Evolutionary conservation across 306 rosid genomes (phyloP).

Genomic region (Vigna trinervia): DNA sequence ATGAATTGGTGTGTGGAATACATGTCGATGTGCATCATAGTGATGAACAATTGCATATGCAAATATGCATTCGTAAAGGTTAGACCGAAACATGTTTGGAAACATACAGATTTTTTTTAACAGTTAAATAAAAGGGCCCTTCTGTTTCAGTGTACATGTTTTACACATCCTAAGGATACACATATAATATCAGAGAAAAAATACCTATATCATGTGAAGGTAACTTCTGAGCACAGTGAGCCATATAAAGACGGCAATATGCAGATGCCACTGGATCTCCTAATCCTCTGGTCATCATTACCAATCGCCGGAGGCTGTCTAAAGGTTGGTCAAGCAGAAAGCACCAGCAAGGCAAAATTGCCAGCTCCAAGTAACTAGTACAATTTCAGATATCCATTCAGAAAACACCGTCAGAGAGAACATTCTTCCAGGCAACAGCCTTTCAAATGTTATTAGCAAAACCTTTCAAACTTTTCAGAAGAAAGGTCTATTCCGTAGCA

Average conservation of each 20-base stretch:
- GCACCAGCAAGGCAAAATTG: slow-evolving; percentile 90
- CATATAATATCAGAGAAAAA: slow-evolving; percentile 7
- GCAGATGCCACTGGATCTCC: slow-evolving; percentile 95
- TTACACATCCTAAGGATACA: slow-evolving; percentile 25
- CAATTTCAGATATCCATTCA: slow-evolving; percentile 45
- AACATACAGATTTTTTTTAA: slow-evolving; percentile 27
- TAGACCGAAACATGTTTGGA: slow-evolving; percentile 11
- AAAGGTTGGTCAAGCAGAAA: slow-evolving; percentile 75
- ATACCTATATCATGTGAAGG: slow-evolving; percentile 76
- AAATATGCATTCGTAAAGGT: slow-evolving; percentile 20
- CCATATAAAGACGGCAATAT: slow-evolving; percentile 79
- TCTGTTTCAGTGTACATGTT: slow-evolving; percentile 11
- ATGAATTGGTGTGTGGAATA: no score
- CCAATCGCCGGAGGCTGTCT: slow-evolving; percentile 74
- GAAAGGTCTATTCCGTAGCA: slow-evolving; percentile 11
- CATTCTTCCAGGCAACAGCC: slow-evolving; percentile 11
- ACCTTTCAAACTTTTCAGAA: slow-evolving; percentile 21
- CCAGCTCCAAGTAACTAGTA: slow-evolving; percentile 90
- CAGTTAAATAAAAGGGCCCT: slow-evolving; percentile 13
- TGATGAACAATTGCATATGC: slow-evolving; percentile 15
- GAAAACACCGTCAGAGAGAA: slow-evolving; percentile 34
- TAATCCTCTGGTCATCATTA: slow-evolving; percentile 86
- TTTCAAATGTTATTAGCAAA: slow-evolving; percentile 25
- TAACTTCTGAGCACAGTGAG: slow-evolving; percentile 79
- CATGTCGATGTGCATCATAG: no score